Evolutionary conservation across 2,329 filamentous ascomycete genomes (phyloP).

Genomic region (Xylariaceae sp.): DNA sequence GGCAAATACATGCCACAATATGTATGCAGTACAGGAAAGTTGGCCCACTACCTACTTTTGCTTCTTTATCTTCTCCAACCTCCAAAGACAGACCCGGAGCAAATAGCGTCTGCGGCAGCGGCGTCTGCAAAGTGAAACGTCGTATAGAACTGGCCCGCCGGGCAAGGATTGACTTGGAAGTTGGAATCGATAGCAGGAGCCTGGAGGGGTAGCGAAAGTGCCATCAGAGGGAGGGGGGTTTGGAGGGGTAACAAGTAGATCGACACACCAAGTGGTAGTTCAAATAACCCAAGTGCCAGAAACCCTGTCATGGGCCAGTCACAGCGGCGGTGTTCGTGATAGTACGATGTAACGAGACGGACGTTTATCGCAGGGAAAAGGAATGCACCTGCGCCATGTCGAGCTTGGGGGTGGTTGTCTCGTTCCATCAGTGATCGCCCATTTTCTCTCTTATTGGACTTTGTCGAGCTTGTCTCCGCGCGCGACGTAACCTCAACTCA

Average conservation of each 20-base stretch:
- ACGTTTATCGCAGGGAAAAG: constrained; percentile 10
- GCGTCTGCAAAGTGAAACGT: constrained; percentile 12
- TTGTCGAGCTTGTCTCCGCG: constrained; percentile 11
- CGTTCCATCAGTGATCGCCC: constrained; percentile 26
- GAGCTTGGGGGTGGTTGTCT: constrained; percentile 21
- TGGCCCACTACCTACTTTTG: neutral
- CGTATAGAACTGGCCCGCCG: constrained; percentile 1
- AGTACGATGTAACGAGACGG: constrained; percentile 26
- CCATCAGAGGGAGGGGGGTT: constrained; percentile 4
- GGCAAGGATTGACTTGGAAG: too few relatives aligned
- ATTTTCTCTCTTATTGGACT: constrained; percentile 9
- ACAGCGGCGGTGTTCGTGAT: constrained; percentile 17
- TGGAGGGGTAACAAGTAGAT: constrained; percentile 6
- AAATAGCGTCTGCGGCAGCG: constrained; percentile 9
- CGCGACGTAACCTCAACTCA: constrained; percentile 18
- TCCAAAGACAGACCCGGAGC: neutral
- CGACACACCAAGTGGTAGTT: constrained; percentile 1
- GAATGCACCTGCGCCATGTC: constrained; percentile 18
- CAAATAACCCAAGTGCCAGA: too few relatives aligned
- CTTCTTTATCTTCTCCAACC: neutral
- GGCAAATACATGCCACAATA: too few relatives aligned
- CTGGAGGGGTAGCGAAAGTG: constrained; percentile 7
- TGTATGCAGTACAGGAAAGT: too few relatives aligned
- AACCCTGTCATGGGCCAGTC: too few relatives aligned
- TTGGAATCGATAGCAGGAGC: too few relatives aligned